Conservation (phyloP, 768 basidiomycete species). For the Boletales sp. region DNA sequence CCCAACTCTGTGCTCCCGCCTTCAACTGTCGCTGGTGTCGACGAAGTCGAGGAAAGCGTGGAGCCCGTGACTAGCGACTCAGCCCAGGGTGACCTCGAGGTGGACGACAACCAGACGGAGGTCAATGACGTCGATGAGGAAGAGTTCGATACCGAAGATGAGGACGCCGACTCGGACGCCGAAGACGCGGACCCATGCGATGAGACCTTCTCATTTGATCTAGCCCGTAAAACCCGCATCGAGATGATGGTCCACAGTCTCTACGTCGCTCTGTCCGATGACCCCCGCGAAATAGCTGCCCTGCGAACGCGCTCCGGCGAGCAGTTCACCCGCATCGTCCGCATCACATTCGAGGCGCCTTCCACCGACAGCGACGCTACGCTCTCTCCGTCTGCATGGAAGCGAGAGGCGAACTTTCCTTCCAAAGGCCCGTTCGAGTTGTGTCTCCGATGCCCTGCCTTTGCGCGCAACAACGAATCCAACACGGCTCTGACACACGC, state of each 20-base stretch:
- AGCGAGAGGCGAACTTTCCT: neutral
- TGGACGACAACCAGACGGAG: neutral
- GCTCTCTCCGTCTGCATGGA: slow-evolving; percentile 3
- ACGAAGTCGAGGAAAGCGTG: too few species aligned
- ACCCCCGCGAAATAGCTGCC: slow-evolving; percentile 1
- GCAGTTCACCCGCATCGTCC: slow-evolving; percentile 2
- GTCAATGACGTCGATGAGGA: neutral
- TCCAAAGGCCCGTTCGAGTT: neutral
- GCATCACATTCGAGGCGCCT: neutral
- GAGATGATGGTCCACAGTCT: neutral
- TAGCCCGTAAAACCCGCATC: neutral
- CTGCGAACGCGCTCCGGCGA: neutral
- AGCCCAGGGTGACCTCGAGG: neutral
- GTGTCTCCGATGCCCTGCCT: neutral
- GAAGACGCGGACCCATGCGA: neutral
- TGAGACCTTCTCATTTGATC: neutral
- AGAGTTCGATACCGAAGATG: neutral
- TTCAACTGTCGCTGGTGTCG: too few species aligned
- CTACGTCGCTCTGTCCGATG: slow-evolving; percentile 2
- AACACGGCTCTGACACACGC: neutral
- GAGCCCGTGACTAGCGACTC: too few species aligned
- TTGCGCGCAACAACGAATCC: neutral
- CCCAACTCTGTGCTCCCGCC: too few species aligned
- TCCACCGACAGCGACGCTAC: neutral
- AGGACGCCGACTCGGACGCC: too few species aligned